Conservation (phyloP, 2,329 filamentous ascomycete genomes). For the Dactylellina haptotyla region DNA sequence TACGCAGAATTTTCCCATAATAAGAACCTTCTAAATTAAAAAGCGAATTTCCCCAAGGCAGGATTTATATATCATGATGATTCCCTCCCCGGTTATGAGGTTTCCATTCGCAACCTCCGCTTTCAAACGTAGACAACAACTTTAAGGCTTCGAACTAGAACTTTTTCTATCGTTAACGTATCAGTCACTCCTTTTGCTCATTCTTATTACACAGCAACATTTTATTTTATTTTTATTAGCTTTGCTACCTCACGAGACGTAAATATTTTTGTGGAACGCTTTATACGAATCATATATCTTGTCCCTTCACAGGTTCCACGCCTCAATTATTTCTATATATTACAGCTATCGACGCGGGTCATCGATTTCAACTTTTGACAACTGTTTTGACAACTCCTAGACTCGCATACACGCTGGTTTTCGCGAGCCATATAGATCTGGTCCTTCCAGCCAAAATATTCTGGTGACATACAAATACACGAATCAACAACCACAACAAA, state of each 20-base stretch:
- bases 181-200: slow-evolving; percentile 46
- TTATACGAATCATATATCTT: slow-evolving; percentile 21
- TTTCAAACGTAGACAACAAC: slow-evolving; percentile 38
- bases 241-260: slow-evolving; percentile 16
- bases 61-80: slow-evolving; percentile 53
- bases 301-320: neutral
- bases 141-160: slow-evolving; percentile 41
- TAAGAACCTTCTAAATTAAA: slow-evolving; percentile 55
- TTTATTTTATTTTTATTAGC: slow-evolving; percentile 13
- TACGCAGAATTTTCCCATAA: slow-evolving; percentile 51
- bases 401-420: neutral
- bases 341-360: slow-evolving; percentile 48
- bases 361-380: slow-evolving; percentile 30
- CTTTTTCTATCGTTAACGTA: slow-evolving; percentile 52
- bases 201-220: slow-evolving; percentile 30
- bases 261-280: slow-evolving; percentile 41
- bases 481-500: neutral
- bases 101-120: slow-evolving; percentile 38
- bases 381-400: slow-evolving; percentile 7
- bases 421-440: slow-evolving; percentile 2
- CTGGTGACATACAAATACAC: neutral
- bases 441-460: neutral
- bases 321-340: neutral
- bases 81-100: slow-evolving; percentile 37
- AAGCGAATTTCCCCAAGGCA: slow-evolving; percentile 50